A percentile compares a stretch with the other conserved stretches of the same genome.
Conservation (phyloP, 1,139 yeast genomes). For the Lodderomyces theae region DNA sequence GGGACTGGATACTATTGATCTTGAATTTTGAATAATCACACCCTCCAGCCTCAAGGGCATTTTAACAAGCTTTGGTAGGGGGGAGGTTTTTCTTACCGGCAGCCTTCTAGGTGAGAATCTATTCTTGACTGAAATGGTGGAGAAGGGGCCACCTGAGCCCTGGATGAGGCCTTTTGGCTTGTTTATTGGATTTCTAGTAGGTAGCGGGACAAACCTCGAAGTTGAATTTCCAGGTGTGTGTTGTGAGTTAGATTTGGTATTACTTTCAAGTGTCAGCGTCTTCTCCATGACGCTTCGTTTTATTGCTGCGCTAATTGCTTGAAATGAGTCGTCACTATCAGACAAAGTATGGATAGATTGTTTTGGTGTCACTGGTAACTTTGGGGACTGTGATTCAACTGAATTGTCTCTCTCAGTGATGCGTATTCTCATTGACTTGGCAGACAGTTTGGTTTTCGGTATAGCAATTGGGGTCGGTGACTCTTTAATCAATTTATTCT, state of each 20-base stretch:
- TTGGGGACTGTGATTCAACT: too few species aligned
- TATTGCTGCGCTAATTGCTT: slow-evolving; percentile 39
- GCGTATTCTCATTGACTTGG: too few species aligned
- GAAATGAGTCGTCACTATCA: slow-evolving; percentile 23
- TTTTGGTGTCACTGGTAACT: background rate
- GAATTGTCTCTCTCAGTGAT: background rate
- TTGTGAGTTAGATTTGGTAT: background rate
- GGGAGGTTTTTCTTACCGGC: background rate
- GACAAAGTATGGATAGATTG: background rate
- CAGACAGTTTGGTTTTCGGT: too few species aligned
- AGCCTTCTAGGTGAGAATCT: background rate
- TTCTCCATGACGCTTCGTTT: slow-evolving; percentile 40
- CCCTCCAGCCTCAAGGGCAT: background rate
- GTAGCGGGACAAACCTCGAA: slow-evolving; percentile 39
- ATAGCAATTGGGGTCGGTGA: too few species aligned
- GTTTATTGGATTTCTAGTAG: slow-evolving; percentile 39
- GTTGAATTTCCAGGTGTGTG: slow-evolving; percentile 34
- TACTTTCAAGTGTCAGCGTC: slow-evolving; percentile 8
- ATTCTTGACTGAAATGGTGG: background rate
- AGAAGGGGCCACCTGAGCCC: background rate
- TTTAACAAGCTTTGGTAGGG: background rate
- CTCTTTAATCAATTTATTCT: too few species aligned
- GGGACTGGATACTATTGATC: background rate
- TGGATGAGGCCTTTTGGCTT: background rate
- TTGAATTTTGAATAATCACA: background rate